Conservation (phyloP, 2,329 filamentous ascomycete genomes). For the Botrytis hyacinthi region DNA sequence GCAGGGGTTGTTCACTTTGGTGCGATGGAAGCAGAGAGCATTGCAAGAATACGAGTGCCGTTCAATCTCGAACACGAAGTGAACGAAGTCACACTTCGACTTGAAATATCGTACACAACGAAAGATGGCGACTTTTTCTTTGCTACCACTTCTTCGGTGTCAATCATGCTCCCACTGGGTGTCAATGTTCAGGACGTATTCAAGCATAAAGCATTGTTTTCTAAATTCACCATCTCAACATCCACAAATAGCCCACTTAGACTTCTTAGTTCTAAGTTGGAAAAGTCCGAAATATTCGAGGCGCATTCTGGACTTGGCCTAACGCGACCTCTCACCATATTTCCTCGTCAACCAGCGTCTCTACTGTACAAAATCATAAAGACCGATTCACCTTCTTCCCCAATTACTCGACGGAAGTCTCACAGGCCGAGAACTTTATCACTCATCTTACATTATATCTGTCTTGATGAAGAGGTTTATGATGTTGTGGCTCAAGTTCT, state of each 20-base stretch:
- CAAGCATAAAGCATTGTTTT: conserved; percentile 78
- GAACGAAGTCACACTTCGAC: conserved; percentile 65
- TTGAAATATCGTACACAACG: conserved; percentile 76
- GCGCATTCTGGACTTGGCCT: conserved; percentile 58
- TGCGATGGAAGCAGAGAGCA: conserved; percentile 45
- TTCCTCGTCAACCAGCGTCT: conserved; percentile 77
- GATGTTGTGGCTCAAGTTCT: conserved; percentile 48
- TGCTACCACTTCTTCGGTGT: conserved; percentile 60
- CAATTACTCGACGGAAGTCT: conserved; percentile 27
- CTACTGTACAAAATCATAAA: conserved; percentile 75
- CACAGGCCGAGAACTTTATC: conserved; percentile 50
- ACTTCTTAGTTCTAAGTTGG: conserved; percentile 67
- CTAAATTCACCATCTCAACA: conserved; percentile 86
- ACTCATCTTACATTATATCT: conserved; percentile 72
- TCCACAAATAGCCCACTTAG: conserved; percentile 72
- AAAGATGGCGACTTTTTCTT: conserved; percentile 63
- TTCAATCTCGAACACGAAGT: conserved; percentile 82
- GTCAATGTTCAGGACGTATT: conserved; percentile 98
- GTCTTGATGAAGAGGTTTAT: conserved; percentile 72
- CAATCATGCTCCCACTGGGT: conserved; percentile 76
- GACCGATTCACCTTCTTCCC: conserved; percentile 44
- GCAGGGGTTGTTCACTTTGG: conserved; percentile 53
- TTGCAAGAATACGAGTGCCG: conserved; percentile 64
- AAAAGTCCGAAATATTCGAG: conserved; percentile 67
- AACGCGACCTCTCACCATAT: conserved; percentile 60